Evolutionary conservation across 306 rosid species (phyloP), one percentile per base, ranked within the genome.

Genomic region (Glycine soja): DNA sequence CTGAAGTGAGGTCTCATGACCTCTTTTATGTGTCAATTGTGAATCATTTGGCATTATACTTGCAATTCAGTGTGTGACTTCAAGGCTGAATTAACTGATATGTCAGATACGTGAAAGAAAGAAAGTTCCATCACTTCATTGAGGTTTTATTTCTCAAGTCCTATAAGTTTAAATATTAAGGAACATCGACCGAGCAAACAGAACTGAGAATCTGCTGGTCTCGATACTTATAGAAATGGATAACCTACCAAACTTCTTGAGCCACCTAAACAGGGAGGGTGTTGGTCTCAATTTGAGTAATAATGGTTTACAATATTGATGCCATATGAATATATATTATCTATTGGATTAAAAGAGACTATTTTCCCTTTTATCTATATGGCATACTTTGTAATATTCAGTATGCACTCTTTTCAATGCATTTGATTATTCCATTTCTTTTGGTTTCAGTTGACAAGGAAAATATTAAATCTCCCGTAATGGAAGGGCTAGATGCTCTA

Each of bases 401-500:
- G 14, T 16, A 63, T 51, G 67, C 71, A 45, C 45, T n/a, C 7
- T 15, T 48, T 67, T 71, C 51, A 61, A 68, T 70, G 38, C 19
- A 64, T 70, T 64, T 87, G 18, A 13, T 72, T 71, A 11, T n/a
- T 61, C 40, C 62, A 47, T 64, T 84, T 81, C 76, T 68, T 64
- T 79, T 56, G 6, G 72, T 78, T 82, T 51, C 92, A 95, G 99
- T 83, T 86, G 90, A 84, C 48, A 24, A 75, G 43, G 96, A 91
- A 80, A 80, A 91, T 66, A 79, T 90, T 61, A 83, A 86, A 83
- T 91, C 88, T 70, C 98, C 99, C 40, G 80, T 61, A 24, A 61
- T 90, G 73, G 97, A 95, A 58, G 98, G 98, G 74, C 70, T 91
- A 74, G 97, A 93, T 32, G 82, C 72, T 76, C 82, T 91, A 71